Evolutionary conservation across 495 filamentous ascomycete genomes (phyloP).

Genomic region (Penicillium fimorum): DNA sequence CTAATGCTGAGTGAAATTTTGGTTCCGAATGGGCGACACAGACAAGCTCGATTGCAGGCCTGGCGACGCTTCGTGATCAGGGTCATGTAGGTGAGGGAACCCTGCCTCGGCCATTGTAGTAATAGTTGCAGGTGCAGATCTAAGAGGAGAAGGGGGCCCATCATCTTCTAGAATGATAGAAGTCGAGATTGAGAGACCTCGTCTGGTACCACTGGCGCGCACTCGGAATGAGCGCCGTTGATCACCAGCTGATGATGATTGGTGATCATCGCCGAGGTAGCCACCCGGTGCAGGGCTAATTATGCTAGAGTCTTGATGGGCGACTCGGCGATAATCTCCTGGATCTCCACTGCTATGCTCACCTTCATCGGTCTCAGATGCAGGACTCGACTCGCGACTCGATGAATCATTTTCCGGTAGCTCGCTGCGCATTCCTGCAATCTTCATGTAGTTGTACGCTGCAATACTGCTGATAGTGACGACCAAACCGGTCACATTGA

Average conservation of each 20-base stretch:
- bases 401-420: constrained; percentile 38
- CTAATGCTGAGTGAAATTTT: constrained; percentile 17
- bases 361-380: constrained; percentile 35
- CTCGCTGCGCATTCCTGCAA: constrained; percentile 79
- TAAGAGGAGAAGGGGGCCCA: constrained; percentile 28
- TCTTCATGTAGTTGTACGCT: constrained; percentile 93
- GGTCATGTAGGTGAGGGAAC: constrained; percentile 16
- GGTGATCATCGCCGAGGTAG: constrained; percentile 32
- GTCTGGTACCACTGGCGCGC: constrained; percentile 36
- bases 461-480: constrained; percentile 85
- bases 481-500: constrained; percentile 86
- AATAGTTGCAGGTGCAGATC: constrained; percentile 36
- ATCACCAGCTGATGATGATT: constrained; percentile 28
- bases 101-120: constrained; percentile 32
- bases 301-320: constrained; percentile 27
- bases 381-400: constrained; percentile 31
- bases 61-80: constrained; percentile 22
- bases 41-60: constrained; percentile 24
- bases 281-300: constrained; percentile 18
- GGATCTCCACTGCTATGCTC: constrained; percentile 24
- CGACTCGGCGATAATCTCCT: constrained; percentile 30
- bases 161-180: constrained; percentile 37
- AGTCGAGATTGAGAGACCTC: constrained; percentile 35
- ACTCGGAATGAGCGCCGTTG: constrained; percentile 40
- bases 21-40: constrained; percentile 18